Base-by-base conservation (phyloP, 208 protist species). In the Trypanosoma mega region DNA sequence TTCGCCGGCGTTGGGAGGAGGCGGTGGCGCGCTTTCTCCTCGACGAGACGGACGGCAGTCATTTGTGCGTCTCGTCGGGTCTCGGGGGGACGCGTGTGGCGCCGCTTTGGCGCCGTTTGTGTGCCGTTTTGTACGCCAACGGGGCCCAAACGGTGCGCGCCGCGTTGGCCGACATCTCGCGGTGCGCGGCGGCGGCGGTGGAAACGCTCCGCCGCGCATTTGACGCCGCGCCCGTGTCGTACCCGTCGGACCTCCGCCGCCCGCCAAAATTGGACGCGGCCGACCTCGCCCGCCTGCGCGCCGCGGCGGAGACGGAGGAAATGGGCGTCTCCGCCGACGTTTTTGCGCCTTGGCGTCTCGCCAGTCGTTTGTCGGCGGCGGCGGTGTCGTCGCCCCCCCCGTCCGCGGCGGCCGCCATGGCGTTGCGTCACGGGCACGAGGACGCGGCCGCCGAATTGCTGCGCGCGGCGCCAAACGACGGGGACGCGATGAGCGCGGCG, bases 11-110 rank as follows among this genome's bases (percentile, higher is more conserved):
- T 34, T n/a, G 33, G 1, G 57, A n/a, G 23, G 20, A 58, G 29
- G 18, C 36, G 1, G 55, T 70, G 24, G 44, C 54, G 26, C 55
- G 44, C 29, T 70, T 63, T 46, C 29, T 70, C 12, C 21, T 70
- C 5, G 37, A 47, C 4, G 54, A 63, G 39, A 14, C 57, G 45
- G 31, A 24, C 24, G 64, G 44, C 4, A 33, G 8, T 26, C 62
- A 63, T 23, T 34, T 24, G 9, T 63, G 53, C 20, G 23, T 58
- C 34, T 49, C 39, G 14, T 12, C 27, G 16, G 64, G 64, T 52
- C 49, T 71, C 24, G 48, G 49, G 21, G 31, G 37, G 0, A 1
- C 45, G 3, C 21, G 45, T 18, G 56, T 52, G 29, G 39, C 43
- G 18, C 21, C 53, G 8, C 47, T 45, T 47, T 71, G 53, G 48